Base-by-base conservation (phyloP, 2,329 filamentous ascomycete species). In the Trematosphaeria pertusa region DNA sequence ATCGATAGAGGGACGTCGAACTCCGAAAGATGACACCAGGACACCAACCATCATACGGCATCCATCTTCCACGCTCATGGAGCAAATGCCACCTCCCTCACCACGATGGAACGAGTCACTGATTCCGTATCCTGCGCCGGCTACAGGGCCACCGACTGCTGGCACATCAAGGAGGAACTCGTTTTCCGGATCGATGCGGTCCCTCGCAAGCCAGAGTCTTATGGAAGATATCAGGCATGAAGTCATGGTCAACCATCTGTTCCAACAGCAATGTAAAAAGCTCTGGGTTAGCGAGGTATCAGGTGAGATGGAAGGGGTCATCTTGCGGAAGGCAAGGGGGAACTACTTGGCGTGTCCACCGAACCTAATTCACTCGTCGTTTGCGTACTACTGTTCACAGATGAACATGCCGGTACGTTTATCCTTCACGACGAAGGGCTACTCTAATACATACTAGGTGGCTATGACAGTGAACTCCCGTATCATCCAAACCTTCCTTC, bases 381-480 rank as follows among this genome's bases (percentile, higher is more conserved):
- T 85, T 43, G 81, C 75, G 57, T 74, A 81, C 31, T 73, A 78
- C 20, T 67, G 81, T 11, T 58, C 72, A 41, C 62, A 67, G 14
- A 64, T 85, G 50, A 84, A 85, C 51, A 80, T 84, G 44, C 73
- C 75, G 62, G 81, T 82, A 73, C 54, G 76, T 54, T 12, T 38
- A 40, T n/a, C 31, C 22, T 8, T 2, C 22, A 11, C 18, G n/a
- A 47, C 54, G 36, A 64, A 48, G 24, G 7, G 12, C 6, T 10
- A 30, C 4, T 37, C 12, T 22, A 31, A 35, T 5, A 35, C 9
- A 5, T 21, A 7, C 10, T 31, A 86, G 81, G 83, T 80, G 58
- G 85, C 85, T 38, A 86, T 88, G 80, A 88, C 86, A 4, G 77
- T 87, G 52, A 86, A 83, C 62, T 87, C 85, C 3, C 76, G 79